A percentile compares a stretch with the other conserved stretches of the same genome.
Evolutionary conservation across 2,329 filamentous ascomycete species (phyloP).

Genomic region (Rosellinia necatrix): DNA sequence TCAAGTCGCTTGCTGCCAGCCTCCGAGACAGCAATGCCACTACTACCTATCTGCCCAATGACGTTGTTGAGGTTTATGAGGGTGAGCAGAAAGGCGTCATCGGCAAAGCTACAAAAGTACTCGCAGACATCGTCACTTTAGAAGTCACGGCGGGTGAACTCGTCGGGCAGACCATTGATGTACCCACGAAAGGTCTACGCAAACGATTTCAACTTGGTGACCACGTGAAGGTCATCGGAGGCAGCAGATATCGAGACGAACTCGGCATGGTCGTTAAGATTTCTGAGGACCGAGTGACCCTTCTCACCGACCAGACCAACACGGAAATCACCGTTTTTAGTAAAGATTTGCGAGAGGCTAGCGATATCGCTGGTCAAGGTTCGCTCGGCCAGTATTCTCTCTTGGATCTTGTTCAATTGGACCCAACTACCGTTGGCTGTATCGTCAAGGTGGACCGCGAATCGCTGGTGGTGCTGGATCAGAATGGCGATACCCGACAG

Average conservation of each 20-base stretch:
- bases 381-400: constrained; percentile 87
- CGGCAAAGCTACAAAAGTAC: constrained; percentile 83
- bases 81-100: constrained; percentile 93
- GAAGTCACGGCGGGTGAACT: constrained; percentile 82
- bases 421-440: constrained; percentile 88
- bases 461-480: constrained; percentile 85
- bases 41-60: constrained; percentile 86
- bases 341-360: constrained; percentile 91
- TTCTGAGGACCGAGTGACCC: constrained; percentile 86
- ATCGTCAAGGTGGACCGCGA: constrained; percentile 96
- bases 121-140: constrained; percentile 90
- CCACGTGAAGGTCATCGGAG: constrained; percentile 97
- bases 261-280: constrained; percentile 97
- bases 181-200: constrained; percentile 86
- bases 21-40: constrained; percentile 82
- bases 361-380: constrained; percentile 85
- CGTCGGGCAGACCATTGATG: constrained; percentile 83
- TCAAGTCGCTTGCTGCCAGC: constrained; percentile 87
- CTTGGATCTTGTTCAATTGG: constrained; percentile 91
- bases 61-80: constrained; percentile 94
- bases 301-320: constrained; percentile 91
- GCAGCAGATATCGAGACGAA: constrained; percentile 91
- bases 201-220: constrained; percentile 94
- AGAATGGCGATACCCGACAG: constrained; percentile 81
- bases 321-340: constrained; percentile 97